Conservation (phyloP, 345 rosid species). For the Ailanthus altissimus region DNA sequence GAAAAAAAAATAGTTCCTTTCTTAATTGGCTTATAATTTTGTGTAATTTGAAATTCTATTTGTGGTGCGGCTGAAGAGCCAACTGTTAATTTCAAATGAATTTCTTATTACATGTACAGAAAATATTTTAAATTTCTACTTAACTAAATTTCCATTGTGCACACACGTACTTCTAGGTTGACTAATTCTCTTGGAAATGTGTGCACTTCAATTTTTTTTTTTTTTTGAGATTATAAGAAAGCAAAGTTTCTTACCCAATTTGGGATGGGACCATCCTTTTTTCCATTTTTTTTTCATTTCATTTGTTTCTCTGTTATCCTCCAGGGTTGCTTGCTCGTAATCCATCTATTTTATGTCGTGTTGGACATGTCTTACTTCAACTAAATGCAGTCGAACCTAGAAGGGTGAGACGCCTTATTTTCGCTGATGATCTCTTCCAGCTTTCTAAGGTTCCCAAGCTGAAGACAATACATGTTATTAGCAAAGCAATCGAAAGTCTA, state of each 20-base stretch:
- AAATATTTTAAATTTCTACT: background rate
- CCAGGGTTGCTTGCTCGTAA: slow-evolving; percentile 89
- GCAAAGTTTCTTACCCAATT: background rate
- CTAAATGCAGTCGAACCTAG: slow-evolving; percentile 59
- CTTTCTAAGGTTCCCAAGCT: slow-evolving; percentile 76
- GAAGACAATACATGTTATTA: slow-evolving; percentile 61
- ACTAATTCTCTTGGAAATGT: background rate
- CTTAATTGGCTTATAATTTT: background rate
- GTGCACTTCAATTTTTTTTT: background rate
- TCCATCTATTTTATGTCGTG: slow-evolving; percentile 65
- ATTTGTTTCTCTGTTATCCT: slow-evolving; percentile 12
- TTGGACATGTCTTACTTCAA: slow-evolving; percentile 73
- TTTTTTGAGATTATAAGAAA: background rate
- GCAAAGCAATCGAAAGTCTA: slow-evolving; percentile 70
- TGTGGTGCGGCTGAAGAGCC: background rate
- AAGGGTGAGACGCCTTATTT: slow-evolving; percentile 58
- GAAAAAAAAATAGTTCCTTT: background rate
- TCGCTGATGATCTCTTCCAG: slow-evolving; percentile 89
- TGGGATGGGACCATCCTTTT: slow-evolving; percentile 6
- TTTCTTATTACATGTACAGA: background rate
- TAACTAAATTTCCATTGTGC: background rate
- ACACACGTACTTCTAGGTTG: background rate
- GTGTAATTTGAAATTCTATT: background rate
- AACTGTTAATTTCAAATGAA: background rate
- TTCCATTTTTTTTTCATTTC: slow-evolving; percentile 8